Conservation (phyloP, 345 rosid species). For the Toxicodendron radicans region DNA sequence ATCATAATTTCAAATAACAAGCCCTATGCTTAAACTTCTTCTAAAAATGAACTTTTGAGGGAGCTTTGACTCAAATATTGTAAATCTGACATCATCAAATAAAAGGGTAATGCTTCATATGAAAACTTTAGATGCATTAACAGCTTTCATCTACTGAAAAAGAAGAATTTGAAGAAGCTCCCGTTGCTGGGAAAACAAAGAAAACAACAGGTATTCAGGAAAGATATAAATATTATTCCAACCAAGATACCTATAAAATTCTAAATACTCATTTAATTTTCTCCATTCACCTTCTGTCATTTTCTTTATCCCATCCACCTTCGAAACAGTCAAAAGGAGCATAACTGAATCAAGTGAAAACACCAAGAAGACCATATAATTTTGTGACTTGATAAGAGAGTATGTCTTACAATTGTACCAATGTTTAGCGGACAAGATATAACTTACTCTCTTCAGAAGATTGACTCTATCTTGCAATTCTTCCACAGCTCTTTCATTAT, state of each 20-base stretch:
- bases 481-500: slow-evolving; percentile 87
- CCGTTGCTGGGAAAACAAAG: slow-evolving; percentile 12
- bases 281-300: slow-evolving; percentile 1
- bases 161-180: slow-evolving; percentile 5
- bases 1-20: slow-evolving; percentile 4
- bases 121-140: not conserved
- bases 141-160: not conserved
- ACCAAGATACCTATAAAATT: not conserved
- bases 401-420: not conserved
- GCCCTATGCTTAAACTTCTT: not conserved
- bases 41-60: not conserved
- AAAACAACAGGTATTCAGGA: not conserved
- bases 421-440: slow-evolving; percentile 3
- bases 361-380: not conserved
- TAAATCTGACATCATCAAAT: not conserved
- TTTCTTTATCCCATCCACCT: not conserved
- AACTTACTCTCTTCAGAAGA: slow-evolving; percentile 83
- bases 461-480: slow-evolving; percentile 90
- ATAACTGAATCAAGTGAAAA: not conserved
- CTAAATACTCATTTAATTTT: not conserved
- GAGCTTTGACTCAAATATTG: not conserved
- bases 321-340: not conserved
- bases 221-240: slow-evolving; percentile 7
- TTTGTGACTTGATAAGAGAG: not conserved
- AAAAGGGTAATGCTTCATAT: not conserved